phyloP scores from a whole-genome alignment of 2,329 filamentous ascomycete species.

The Triangularia setosa region DNA sequence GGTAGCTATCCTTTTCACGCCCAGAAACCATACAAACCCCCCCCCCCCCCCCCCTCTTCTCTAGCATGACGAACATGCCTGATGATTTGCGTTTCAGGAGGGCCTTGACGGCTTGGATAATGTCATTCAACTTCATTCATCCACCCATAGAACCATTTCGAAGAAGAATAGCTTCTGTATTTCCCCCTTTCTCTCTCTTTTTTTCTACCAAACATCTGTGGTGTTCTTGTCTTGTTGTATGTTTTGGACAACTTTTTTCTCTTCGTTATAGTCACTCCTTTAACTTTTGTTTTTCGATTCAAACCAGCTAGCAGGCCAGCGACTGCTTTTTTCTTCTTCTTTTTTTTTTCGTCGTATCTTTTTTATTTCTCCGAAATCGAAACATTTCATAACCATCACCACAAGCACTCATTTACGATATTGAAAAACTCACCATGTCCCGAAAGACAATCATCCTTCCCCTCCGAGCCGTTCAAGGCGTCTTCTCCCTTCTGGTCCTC shows the following conservation, averaged over 20 bases:
- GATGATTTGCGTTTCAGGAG: conserved; percentile 18
- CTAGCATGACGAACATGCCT: conserved; percentile 3
- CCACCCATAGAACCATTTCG: too few species aligned
- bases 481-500: conserved; percentile 45
- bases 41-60: too few species aligned
- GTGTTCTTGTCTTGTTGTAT: not conserved
- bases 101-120: conserved; percentile 1
- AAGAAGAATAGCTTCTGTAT: too few species aligned
- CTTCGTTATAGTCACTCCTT: conserved; percentile 1
- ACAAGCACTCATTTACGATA: not conserved
- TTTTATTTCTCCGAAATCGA: not conserved
- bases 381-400: not conserved
- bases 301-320: not conserved
- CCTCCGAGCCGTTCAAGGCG: conserved; percentile 43
- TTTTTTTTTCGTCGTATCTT: not conserved
- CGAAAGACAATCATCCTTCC: conserved; percentile 33
- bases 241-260: not conserved
- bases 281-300: not conserved
- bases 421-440: not conserved
- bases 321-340: not conserved
- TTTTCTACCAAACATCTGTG: not conserved
- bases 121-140: not conserved
- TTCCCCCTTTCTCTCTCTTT: not conserved
- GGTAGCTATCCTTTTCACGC: not conserved
- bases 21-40: not conserved